Base-by-base conservation (phyloP, 2,329 filamentous ascomycete genomes). In the Chaetomium strumarium region DNA sequence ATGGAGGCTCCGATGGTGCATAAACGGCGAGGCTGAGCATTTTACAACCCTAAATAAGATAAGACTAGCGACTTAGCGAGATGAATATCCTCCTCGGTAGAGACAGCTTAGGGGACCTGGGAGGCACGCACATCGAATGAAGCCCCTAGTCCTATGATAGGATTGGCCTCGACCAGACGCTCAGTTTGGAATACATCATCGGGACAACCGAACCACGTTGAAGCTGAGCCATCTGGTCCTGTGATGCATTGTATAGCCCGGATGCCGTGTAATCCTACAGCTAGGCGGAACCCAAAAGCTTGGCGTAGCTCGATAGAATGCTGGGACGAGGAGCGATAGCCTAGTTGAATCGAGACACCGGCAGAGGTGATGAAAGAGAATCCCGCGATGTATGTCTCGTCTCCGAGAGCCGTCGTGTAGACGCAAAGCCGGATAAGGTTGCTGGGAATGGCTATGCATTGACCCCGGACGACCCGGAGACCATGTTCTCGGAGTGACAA, bases 21-120 rank as follows among this genome's bases (percentile, higher is more conserved):
- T 14, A n/a, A 17, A 51, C 36, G 34, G 49, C 17, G 24, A 51
- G 24, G 12, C 43, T 46, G n/a, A 46, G 42, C 30, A 51, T 46
- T 24, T 51, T 51, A 30, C 31, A 41, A n/a, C 9, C 42, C 42
- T 51, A n/a, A 2, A 17, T 33, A 24, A 24, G 24, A 7, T 24
- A 24, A 24, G 24, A 24, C 7, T 24, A 7, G 2, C 9, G 9
- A 5, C 2, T 44, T 4, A 44, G 33, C 17, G 16, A 33, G 20
- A 14, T 24, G 17, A 12, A 6, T 9, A 16, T 13, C 16, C 19
- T 19, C 1, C 16, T 5, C n/a, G n/a, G n/a, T n/a, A n/a, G 19
- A 40, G 5, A 17, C 16, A 20, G 16, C 17, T 17, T 12, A 31
- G 4, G 17, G n/a, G 16, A 20, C n/a, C n/a, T n/a, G 14, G 13